Evolutionary conservation across 345 rosid species (phyloP).

Genomic region (Ceriops zippeliana): DNA sequence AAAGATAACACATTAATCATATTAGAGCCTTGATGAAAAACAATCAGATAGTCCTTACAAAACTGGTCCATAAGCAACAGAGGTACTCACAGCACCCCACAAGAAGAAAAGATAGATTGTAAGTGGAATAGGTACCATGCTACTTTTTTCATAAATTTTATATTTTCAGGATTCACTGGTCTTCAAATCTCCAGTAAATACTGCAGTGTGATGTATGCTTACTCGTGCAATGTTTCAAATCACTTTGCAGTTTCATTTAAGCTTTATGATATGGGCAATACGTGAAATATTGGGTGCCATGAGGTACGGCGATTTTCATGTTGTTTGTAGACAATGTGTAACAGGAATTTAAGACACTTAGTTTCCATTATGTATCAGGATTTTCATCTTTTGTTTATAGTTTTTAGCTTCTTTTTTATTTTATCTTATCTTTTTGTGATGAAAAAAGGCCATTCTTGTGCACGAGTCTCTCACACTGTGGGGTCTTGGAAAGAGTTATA

Average conservation of each 20-base stretch:
- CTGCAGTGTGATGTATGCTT: neutral
- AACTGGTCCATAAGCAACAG: neutral
- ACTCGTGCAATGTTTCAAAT: conserved; percentile 2
- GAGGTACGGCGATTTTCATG: conserved; percentile 48
- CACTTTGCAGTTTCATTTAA: conserved; percentile 76
- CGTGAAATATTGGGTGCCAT: conserved; percentile 92
- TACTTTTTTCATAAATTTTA: neutral
- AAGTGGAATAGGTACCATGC: conserved; percentile 28
- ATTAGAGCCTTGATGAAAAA: neutral
- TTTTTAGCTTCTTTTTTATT: too few species aligned
- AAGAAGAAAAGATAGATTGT: conserved; percentile 87
- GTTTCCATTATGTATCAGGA: too few species aligned
- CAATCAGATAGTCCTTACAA: neutral
- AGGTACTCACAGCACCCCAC: conserved; percentile 55
- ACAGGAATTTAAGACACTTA: too few species aligned
- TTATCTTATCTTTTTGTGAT: too few species aligned
- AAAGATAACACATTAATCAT: conserved; percentile 15
- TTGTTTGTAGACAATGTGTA: neutral
- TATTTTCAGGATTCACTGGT: neutral
- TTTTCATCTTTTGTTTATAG: too few species aligned
- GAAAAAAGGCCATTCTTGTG: too few species aligned
- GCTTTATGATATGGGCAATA: conserved; percentile 84
- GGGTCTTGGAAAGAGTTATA: too few species aligned
- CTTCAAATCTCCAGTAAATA: neutral
- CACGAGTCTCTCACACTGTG: too few species aligned